Base-by-base conservation (phyloP, 441 rosid species). In the Pelargonium myrrhifolium region DNA sequence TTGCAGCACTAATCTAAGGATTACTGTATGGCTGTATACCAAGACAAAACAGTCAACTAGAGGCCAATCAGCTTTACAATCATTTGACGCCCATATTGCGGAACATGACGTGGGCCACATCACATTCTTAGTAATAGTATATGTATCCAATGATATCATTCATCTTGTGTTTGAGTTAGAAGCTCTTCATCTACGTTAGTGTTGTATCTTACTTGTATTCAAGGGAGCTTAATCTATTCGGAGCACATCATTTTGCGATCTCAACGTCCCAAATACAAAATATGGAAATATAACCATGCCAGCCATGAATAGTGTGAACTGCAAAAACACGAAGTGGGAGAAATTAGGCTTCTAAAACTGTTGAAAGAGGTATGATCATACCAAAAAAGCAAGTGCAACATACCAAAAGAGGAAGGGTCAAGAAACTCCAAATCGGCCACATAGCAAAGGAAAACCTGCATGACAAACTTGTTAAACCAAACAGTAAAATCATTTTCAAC, bases 381-480 rank as follows among this genome's bases (percentile, higher is more conserved):
- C 45, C 60, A 62, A 60, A 72, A 37, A 20, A 15, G 51, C 12
- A 40, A 55, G 1, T 6, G 43, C 56, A n/a, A 66, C 65, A 18
- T 88, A 91, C 97, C 95, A 91, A 83, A 75, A 89, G 96, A 71
- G 99, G 99, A 67, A 94, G 84, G 72, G 96, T 86, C 87, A 94
- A 81, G 84, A 94, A 86, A 64, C 99, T 82, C 96, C 97, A 94
- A 71, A 94, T 88, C 31, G 97, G 97, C 99, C 99, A 94, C 69
- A 94, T 66, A 68, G 99, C 87, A 78, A 83, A 86, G 42, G 86
- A 81, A 56, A 94, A 80, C 84, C 99, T 89, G 83, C 77, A 73
- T 11, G 60, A 55, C 49, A 72, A 62, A 26, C 40, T 6, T 58
- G 77, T 72, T 74, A 64, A 68, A 75, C 65, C 63, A 67, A 72